A percentile compares a stretch with the other conserved stretches of the same genome.
These are phyloP conservation scores for Ustilago shanxiensis DNA, from an alignment of 1,284 basidiomycete genomes.

Conservation along the genomic window DNA sequence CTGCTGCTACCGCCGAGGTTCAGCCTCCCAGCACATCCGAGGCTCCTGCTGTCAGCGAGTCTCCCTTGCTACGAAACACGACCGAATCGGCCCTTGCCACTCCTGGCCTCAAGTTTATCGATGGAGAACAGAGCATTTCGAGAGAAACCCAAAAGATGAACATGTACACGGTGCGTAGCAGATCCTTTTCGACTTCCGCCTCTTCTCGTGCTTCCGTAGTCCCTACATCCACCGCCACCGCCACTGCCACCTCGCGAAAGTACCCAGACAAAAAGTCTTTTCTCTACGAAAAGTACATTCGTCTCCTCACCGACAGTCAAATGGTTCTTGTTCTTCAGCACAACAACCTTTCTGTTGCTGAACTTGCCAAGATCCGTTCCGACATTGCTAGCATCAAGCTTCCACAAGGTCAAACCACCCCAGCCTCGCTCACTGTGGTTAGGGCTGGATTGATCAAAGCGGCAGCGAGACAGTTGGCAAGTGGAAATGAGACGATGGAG, in stretches of 20 bases:
- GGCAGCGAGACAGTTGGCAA: constrained; percentile 27
- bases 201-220: constrained; percentile 17
- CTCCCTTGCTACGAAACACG: constrained; percentile 50
- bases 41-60: constrained; percentile 42
- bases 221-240: constrained; percentile 14
- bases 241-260: constrained; percentile 23
- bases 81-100: constrained; percentile 54
- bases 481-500: constrained; percentile 19
- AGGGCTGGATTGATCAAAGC: constrained; percentile 55
- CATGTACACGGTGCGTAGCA: constrained; percentile 66
- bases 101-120: constrained; percentile 54
- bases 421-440: constrained; percentile 53
- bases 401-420: constrained; percentile 30
- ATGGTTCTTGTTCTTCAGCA: constrained; percentile 61
- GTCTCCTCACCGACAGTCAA: constrained; percentile 52
- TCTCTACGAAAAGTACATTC: constrained; percentile 57
- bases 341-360: constrained; percentile 61
- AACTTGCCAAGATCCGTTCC: constrained; percentile 51
- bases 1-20: constrained; percentile 38
- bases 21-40: constrained; percentile 37
- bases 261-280: constrained; percentile 58
- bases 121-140: constrained; percentile 53
- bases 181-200: constrained; percentile 36
- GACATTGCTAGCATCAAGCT: constrained; percentile 56
- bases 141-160: constrained; percentile 65